A percentile compares a stretch with the other conserved stretches of the same genome.
Conservation (phyloP, 495 filamentous ascomycete species). For the Darksidea phi region DNA sequence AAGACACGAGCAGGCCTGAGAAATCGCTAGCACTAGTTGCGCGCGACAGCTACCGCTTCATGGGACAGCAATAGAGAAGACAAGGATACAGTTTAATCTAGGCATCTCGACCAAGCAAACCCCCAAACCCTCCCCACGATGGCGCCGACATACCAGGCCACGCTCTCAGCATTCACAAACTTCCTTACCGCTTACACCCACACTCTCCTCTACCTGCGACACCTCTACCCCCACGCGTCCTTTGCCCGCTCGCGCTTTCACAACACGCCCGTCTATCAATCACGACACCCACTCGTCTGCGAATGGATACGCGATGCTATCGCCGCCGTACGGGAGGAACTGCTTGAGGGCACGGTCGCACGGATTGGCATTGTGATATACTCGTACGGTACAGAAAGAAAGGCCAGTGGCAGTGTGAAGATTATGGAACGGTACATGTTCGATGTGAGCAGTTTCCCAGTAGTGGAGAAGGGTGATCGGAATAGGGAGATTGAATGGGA, state of each 20-base stretch:
- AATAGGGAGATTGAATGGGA: conserved; percentile 46
- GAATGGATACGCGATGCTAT: conserved; percentile 85
- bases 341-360: conserved; percentile 68
- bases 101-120: too few species aligned
- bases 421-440: conserved; percentile 81
- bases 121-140: conserved; percentile 19
- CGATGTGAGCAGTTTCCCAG: conserved; percentile 74
- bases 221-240: conserved; percentile 74
- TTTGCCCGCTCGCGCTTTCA: conserved; percentile 83
- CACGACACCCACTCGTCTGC: conserved; percentile 86
- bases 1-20: too few species aligned
- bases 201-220: conserved; percentile 85
- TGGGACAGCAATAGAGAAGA: too few species aligned
- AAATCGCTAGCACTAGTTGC: too few species aligned
- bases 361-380: conserved; percentile 76
- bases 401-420: background rate
- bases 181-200: conserved; percentile 90
- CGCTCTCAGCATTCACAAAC: conserved; percentile 61
- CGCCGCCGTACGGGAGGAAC: conserved; percentile 68
- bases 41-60: too few species aligned
- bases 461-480: conserved; percentile 49
- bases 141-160: conserved; percentile 47
- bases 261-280: conserved; percentile 86
- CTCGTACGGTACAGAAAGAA: conserved; percentile 45
- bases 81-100: too few species aligned